phyloP scores from a whole-genome alignment of 1,284 basidiomycete genomes.

The Cerioporus squamosus region DNA sequence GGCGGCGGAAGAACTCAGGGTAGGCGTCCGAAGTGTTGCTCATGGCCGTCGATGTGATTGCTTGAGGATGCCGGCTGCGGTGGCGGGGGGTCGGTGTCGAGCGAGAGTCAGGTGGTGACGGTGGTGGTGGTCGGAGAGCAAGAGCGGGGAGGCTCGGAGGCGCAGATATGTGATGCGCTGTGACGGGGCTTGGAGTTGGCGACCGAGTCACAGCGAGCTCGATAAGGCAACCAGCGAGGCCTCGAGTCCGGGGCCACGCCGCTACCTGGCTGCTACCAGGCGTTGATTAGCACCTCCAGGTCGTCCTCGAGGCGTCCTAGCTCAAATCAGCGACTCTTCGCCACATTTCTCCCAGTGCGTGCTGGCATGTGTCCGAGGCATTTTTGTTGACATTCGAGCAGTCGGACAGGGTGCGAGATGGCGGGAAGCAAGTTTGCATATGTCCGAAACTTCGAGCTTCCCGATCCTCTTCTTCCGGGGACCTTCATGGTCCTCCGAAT shows the following conservation, averaged over 20 bases:
- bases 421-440: conserved; percentile 93
- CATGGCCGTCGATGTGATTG: conserved; percentile 35
- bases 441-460: conserved; percentile 89
- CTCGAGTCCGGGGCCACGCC: conserved; percentile 15
- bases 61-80: conserved; percentile 2
- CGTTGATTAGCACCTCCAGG: conserved; percentile 6
- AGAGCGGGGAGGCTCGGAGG: conserved; percentile 27
- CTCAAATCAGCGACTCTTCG: background rate
- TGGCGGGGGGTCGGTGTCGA: conserved; percentile 5
- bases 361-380: background rate
- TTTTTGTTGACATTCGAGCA: background rate
- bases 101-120: conserved; percentile 10
- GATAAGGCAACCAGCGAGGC: conserved; percentile 19
- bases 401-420: conserved; percentile 56
- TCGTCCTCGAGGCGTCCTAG: conserved; percentile 9
- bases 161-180: conserved; percentile 21
- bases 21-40: conserved; percentile 33
- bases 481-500: conserved; percentile 89
- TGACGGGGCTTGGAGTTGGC: conserved; percentile 24
- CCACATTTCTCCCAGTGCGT: conserved; percentile 2
- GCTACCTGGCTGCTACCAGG: conserved; percentile 16
- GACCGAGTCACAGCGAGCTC: conserved; percentile 29
- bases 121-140: conserved; percentile 32
- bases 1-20: conserved; percentile 64
- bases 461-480: conserved; percentile 84